These are phyloP conservation scores for Colletotrichum navitas DNA, from an alignment of 2,329 filamentous ascomycete genomes.

Conservation along the genomic window DNA sequence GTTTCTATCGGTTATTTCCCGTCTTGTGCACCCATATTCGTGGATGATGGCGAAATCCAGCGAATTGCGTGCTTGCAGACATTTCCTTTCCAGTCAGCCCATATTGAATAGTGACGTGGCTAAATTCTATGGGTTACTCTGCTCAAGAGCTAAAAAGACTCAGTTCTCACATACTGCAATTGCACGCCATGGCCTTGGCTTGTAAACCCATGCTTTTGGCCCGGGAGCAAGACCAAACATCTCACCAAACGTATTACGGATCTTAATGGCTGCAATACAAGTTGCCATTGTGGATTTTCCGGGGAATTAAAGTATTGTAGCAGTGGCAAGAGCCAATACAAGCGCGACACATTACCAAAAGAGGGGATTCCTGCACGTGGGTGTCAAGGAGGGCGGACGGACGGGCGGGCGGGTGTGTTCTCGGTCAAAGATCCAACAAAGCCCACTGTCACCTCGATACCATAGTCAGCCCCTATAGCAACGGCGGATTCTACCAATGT, in stretches of 20 bases:
- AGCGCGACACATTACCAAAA: background rate
- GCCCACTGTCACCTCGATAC: too few relatives aligned
- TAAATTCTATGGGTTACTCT: background rate
- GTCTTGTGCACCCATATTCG: background rate
- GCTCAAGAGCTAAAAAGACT: background rate
- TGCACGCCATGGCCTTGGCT: background rate
- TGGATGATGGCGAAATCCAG: background rate
- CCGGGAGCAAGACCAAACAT: background rate
- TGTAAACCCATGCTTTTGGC: background rate
- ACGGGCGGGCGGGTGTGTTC: too few relatives aligned
- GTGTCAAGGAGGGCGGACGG: background rate
- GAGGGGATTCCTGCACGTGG: background rate
- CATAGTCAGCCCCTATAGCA: too few relatives aligned
- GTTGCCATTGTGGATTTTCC: background rate
- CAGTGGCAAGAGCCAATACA: background rate
- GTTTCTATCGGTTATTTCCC: background rate
- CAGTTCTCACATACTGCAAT: too few relatives aligned
- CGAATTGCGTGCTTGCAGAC: background rate
- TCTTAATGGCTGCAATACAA: background rate
- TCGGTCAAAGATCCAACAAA: too few relatives aligned
- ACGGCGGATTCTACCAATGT: too few relatives aligned
- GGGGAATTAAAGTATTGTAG: background rate
- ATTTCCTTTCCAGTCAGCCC: too few relatives aligned
- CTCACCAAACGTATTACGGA: background rate
- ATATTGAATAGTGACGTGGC: background rate